These are phyloP conservation scores for Candida rishiriensis DNA, from an alignment of 805 yeast species.

Conservation along the genomic window DNA sequence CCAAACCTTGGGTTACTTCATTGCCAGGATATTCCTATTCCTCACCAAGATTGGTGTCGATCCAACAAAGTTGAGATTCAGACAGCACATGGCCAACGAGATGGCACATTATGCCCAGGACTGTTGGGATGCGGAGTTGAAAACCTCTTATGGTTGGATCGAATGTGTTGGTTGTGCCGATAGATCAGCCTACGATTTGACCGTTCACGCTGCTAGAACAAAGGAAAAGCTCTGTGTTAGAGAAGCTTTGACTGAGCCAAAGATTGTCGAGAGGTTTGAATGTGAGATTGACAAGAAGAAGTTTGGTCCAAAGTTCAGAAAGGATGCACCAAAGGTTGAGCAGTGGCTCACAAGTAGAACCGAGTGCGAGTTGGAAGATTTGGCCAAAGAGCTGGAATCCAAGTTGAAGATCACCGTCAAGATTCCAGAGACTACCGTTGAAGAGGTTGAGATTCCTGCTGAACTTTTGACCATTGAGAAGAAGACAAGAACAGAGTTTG, in stretches of 20 bases:
- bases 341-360: constrained; percentile 69
- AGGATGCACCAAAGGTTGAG: constrained; percentile 92
- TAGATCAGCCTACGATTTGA: constrained; percentile 95
- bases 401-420: constrained; percentile 61
- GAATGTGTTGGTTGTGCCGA: constrained; percentile 99
- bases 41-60: constrained; percentile 88
- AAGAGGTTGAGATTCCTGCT: constrained; percentile 58
- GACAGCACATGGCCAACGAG: constrained; percentile 98
- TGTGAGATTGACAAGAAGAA: constrained; percentile 88
- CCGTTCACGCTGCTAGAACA: constrained; percentile 93
- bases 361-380: constrained; percentile 78
- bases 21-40: constrained; percentile 88
- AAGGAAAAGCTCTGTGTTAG: constrained; percentile 94
- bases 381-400: constrained; percentile 60
- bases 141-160: constrained; percentile 97
- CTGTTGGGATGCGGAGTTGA: constrained; percentile 99
- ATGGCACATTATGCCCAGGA: constrained; percentile 99
- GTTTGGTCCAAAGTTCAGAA: constrained; percentile 97
- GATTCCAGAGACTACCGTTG: constrained; percentile 61
- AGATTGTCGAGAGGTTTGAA: constrained; percentile 77
- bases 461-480: constrained; percentile 72
- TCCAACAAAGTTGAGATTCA: constrained; percentile 77
- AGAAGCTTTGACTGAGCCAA: constrained; percentile 80
- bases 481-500: constrained; percentile 78
- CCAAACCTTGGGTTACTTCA: constrained; percentile 94